phyloP scores from a whole-genome alignment of 179 eudicot genomes.

The Gypsophila paniculata region DNA sequence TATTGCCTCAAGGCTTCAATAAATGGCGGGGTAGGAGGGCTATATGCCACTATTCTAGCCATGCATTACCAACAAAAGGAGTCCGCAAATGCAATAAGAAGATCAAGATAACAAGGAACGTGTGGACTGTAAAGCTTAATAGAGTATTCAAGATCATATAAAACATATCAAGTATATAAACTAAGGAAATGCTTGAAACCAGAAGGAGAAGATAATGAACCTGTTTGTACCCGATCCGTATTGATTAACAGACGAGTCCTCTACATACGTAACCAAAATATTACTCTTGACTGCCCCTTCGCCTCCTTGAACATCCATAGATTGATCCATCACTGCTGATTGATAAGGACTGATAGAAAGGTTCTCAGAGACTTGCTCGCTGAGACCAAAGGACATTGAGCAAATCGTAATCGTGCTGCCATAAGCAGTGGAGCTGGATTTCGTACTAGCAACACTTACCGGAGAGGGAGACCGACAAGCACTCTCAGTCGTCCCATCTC shows the following conservation, averaged over 20 bases:
- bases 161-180: neutral
- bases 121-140: neutral
- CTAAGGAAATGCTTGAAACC: neutral
- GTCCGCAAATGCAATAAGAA: neutral
- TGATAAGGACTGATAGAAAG: constrained; percentile 51
- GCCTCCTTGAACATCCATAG: constrained; percentile 39
- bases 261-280: constrained; percentile 33
- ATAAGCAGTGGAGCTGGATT: constrained; percentile 55
- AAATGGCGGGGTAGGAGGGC: neutral
- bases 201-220: constrained; percentile 33
- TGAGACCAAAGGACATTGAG: constrained; percentile 59
- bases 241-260: constrained; percentile 37
- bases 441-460: constrained; percentile 54
- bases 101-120: neutral
- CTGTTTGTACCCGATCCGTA: constrained; percentile 56
- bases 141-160: constrained; percentile 1
- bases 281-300: constrained; percentile 41
- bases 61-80: neutral
- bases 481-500: constrained; percentile 45
- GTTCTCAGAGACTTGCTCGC: constrained; percentile 42
- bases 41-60: neutral
- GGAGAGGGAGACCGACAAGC: constrained; percentile 46
- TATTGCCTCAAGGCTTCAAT: neutral
- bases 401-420: constrained; percentile 58
- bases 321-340: constrained; percentile 54